phyloP scores from a whole-genome alignment of 805 yeast genomes.

The Candida pseudofarinosa region DNA sequence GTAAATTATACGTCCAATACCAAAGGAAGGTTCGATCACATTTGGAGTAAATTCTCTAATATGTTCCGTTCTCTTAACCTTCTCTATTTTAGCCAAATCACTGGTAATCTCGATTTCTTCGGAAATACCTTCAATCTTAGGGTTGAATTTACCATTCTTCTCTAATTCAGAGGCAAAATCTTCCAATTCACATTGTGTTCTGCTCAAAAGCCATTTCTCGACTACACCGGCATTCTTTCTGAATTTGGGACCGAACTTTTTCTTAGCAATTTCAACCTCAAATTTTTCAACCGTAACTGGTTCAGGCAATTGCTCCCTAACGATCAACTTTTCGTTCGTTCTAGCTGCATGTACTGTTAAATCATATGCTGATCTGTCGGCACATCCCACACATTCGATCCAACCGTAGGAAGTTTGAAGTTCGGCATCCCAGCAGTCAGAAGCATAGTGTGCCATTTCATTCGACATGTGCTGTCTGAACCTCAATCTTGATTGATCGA shows the following conservation, averaged over 20 bases:
- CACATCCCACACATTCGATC: constrained; percentile 99
- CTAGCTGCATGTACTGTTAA: constrained; percentile 91
- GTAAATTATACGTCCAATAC: constrained; percentile 96
- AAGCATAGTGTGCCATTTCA: constrained; percentile 99
- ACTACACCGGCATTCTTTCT: constrained; percentile 95
- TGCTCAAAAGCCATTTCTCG: constrained; percentile 68
- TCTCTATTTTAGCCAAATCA: constrained; percentile 68
- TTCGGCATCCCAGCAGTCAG: constrained; percentile 99
- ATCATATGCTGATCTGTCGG: constrained; percentile 98
- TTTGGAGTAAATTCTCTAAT: constrained; percentile 94
- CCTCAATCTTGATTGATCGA: constrained; percentile 75
- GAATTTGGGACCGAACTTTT: constrained; percentile 96
- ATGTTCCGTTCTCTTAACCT: constrained; percentile 79
- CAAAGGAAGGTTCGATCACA: constrained; percentile 98
- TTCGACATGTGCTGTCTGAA: constrained; percentile 98
- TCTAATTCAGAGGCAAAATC: constrained; percentile 66
- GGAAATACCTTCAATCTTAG: constrained; percentile 62
- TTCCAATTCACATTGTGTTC: constrained; percentile 84
- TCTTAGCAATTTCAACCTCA: constrained; percentile 87
- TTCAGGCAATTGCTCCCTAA: constrained; percentile 81
- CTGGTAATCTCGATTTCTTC: constrained; percentile 67
- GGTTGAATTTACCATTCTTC: constrained; percentile 57
- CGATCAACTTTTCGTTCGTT: constrained; percentile 92
- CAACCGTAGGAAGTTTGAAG: constrained; percentile 94
- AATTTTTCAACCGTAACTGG: constrained; percentile 79